Base-by-base conservation (phyloP, 2,329 filamentous ascomycete species). In the Fusarium xyrophilum region DNA sequence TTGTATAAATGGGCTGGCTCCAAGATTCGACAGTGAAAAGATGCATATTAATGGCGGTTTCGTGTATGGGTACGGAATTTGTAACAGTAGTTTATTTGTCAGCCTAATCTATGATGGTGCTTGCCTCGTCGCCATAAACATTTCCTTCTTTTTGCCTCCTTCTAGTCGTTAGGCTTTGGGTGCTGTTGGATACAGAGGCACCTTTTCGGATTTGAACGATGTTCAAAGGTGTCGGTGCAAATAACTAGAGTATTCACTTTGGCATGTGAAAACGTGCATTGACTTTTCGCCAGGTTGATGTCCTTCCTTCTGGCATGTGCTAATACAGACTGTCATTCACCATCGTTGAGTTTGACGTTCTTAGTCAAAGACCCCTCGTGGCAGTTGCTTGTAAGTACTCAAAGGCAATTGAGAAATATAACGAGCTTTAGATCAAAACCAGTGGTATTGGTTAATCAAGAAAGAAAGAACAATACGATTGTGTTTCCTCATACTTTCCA, bases 51-150 rank as follows among this genome's bases (percentile, higher is more conserved):
- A 47, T 53, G 23, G 62, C 46, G 55, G 61, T 63, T 35, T 65
- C 39, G 35, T 70, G 65, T 63, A 61, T 25, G 52, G 62, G 51
- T 46, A 43, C 23, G 43, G 60, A 48, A 67, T 65, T 35, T 69
- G 66, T 69, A 69, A 53, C 42, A 69, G 38, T 69, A 69, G 66
- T 69, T 59, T 60, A 60, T 60, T 48, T 51, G 47, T 46, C 53
- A 69, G 58, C 53, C 53, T 69, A 69, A 69, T 69, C 48, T 46
- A 63, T 46, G 36, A 53, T 46, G 48, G 48, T 67, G 57, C 42
- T 52, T 60, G 43, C 30, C 53, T 59, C 27, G 11, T 40, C 27
- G 38, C 30, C 35, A 32, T 53, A n/a, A 23, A 30, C 10, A 21
- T 32, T 17, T 44, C n/a, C 27, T 27, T 32, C 15, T 46, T 30